These are phyloP conservation scores for Cornus kousa DNA, from an alignment of 148 eudicot genomes.

Conservation along the genomic window DNA sequence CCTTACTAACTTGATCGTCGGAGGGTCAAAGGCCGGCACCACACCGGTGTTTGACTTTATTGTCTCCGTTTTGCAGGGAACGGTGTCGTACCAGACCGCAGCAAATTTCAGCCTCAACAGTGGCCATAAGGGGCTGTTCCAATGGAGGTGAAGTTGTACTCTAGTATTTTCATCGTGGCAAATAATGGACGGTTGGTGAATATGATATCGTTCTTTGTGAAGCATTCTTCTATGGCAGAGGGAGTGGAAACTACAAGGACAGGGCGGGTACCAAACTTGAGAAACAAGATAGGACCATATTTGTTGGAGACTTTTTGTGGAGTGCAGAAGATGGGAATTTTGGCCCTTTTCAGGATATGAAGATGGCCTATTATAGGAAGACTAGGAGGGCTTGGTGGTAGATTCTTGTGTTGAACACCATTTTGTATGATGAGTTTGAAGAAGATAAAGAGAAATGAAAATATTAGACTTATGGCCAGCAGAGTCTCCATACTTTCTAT, in stretches of 20 bases:
- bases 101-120: no score
- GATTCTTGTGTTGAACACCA: not conserved
- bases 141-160: slow-evolving; percentile 20
- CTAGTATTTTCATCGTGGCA: not conserved
- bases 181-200: not conserved
- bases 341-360: not conserved
- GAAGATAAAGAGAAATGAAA: not conserved
- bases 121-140: slow-evolving; percentile 30
- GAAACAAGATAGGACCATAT: not conserved
- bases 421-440: not conserved
- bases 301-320: not conserved
- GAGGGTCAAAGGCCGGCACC: no score
- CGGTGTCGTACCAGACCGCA: no score
- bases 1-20: no score
- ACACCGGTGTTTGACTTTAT: no score
- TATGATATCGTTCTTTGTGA: not conserved
- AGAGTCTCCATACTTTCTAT: not conserved
- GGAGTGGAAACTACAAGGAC: not conserved
- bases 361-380: not conserved
- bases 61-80: no score
- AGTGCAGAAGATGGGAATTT: not conserved
- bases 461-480: not conserved
- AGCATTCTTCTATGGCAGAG: not conserved
- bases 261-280: not conserved
- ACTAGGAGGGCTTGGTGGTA: not conserved